Evolutionary conservation across 2,329 filamentous ascomycete species (phyloP), one percentile per base, ranked within the genome.

Genomic region (Penicillium sp.): DNA sequence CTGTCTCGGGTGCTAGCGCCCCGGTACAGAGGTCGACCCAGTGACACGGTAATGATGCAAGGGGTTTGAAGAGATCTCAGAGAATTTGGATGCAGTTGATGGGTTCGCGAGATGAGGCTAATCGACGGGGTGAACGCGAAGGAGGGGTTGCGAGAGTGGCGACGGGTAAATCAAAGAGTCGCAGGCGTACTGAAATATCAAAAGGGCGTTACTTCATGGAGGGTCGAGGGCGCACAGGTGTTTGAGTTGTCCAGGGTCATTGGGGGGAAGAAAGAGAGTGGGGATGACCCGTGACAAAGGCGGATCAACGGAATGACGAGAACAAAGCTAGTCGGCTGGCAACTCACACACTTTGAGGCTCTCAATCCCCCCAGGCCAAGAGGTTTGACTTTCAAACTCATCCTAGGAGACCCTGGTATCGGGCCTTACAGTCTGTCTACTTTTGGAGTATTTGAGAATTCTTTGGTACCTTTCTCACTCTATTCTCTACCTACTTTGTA

Each of bases 271-370:
- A 45, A 16, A 16, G 14, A 39, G 47, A 54, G 50, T 46, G 44
- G 47, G 34, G 51, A 50, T 45, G 47, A 58, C 49, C 54, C 54
- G 50, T 57, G 44, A 49, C 45, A 51, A 58, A 43, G 49, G 39
- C 44, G 48, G 51, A 48, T 49, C 50, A 50, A 50, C 14, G 41
- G 42, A 45, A 48, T 51, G 50, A 48, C 50, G 50, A 52, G 43
- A 52, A 48, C 50, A 52, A 52, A 52, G 36, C 27, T 36, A 27
- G 24, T 27, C 24, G 24, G 24, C 24, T 27, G 5, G 24, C 24
- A 5, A 5, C 24, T 27, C 24, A 27, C 24, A 27, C 24, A 27
- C 18, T 18, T 41, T 29, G 34, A 41, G 32, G 21, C 32, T 46
- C 11, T n/a, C 27, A 13, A 46, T 46, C 24, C 8, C 24, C 8